Conservation (phyloP, 2,329 filamentous ascomycete species). For the Hypocreales sp. region DNA sequence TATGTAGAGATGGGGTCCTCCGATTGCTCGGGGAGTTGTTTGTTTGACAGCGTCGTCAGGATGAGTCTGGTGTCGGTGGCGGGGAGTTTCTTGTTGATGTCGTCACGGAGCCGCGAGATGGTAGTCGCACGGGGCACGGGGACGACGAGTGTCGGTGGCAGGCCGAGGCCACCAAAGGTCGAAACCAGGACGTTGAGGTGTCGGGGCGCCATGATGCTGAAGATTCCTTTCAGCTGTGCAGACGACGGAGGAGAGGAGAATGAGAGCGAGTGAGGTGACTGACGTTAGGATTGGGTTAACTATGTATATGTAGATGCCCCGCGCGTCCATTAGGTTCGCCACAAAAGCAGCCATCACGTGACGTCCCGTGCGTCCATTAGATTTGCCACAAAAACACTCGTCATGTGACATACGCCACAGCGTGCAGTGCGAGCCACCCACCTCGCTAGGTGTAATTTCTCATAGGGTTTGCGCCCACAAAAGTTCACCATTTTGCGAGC, state of each 20-base stretch:
- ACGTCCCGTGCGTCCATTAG: too few relatives aligned
- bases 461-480: conserved; percentile 29
- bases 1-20: conserved; percentile 42
- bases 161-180: conserved; percentile 66
- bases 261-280: too few relatives aligned
- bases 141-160: conserved; percentile 73
- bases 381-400: too few relatives aligned
- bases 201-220: conserved; percentile 36
- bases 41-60: conserved; percentile 70
- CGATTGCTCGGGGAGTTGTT: conserved; percentile 43
- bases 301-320: too few relatives aligned
- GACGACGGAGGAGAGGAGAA: too few relatives aligned
- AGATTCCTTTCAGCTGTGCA: too few relatives aligned
- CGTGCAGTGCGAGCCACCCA: conserved; percentile 13
- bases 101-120: conserved; percentile 49
- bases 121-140: conserved; percentile 50
- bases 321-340: too few relatives aligned
- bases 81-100: conserved; percentile 46
- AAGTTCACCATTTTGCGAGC: conserved; percentile 28
- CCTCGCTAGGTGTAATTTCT: conserved; percentile 19
- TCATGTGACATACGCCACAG: conserved; percentile 17
- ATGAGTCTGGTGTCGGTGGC: conserved; percentile 45
- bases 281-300: too few relatives aligned
- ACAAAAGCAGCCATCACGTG: too few relatives aligned
- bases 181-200: conserved; percentile 72